Conservation (phyloP, 2,329 filamentous ascomycete genomes). For the Dissoconium aciculare region DNA sequence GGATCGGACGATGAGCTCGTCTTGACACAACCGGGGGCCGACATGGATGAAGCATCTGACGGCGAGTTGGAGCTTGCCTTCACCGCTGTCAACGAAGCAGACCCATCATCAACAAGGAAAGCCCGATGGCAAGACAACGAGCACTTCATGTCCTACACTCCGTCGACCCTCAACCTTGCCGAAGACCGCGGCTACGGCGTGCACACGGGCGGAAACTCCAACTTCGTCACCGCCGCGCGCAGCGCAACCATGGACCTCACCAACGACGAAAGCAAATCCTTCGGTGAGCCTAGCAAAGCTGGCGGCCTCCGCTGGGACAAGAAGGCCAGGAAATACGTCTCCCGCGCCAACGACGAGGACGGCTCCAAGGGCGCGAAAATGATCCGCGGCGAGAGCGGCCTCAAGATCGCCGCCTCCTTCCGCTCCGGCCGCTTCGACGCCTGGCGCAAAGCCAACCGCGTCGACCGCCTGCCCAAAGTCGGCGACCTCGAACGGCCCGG, state of each 20-base stretch:
- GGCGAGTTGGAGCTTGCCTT: slow-evolving; percentile 40
- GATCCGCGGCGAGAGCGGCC: slow-evolving; percentile 82
- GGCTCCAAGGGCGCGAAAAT: slow-evolving; percentile 53
- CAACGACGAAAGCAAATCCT: slow-evolving; percentile 73
- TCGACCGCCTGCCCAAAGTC: slow-evolving; percentile 62
- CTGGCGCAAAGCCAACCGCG: slow-evolving; percentile 76
- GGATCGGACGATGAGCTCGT: slow-evolving; percentile 25
- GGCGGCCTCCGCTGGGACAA: slow-evolving; percentile 82
- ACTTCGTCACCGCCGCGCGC: slow-evolving; percentile 79
- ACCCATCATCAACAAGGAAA: slow-evolving; percentile 6
- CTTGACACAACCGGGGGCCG: slow-evolving; percentile 19
- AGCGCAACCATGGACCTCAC: slow-evolving; percentile 81
- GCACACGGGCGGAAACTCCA: slow-evolving; percentile 53
- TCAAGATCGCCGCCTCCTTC: slow-evolving; percentile 91
- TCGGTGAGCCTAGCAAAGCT: slow-evolving; percentile 59
- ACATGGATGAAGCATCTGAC: slow-evolving; percentile 34
- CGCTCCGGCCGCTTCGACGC: slow-evolving; percentile 83
- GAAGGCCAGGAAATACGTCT: slow-evolving; percentile 89
- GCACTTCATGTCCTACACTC: slow-evolving; percentile 93
- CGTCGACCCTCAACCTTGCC: slow-evolving; percentile 60
- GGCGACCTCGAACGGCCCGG: slow-evolving; percentile 56
- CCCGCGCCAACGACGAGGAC: slow-evolving; percentile 84
- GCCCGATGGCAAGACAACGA: slow-evolving; percentile 60
- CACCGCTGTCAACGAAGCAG: slow-evolving; percentile 22
- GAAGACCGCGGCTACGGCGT: slow-evolving; percentile 92